These are phyloP conservation scores for Forsythia suspensa DNA, from an alignment of 257 asterid genomes.

Conservation along the genomic window DNA sequence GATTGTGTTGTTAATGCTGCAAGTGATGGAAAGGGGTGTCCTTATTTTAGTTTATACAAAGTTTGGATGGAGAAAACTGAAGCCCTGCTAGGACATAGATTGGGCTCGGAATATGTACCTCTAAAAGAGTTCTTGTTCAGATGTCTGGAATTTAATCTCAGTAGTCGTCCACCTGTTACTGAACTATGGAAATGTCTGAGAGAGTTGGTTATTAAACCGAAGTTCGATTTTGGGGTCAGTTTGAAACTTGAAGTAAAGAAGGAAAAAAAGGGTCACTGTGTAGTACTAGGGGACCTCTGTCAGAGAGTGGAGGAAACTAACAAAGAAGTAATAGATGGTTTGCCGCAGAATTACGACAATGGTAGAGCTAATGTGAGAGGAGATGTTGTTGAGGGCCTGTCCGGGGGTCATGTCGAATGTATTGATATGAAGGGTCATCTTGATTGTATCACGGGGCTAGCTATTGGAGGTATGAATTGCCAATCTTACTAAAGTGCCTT, in stretches of 20 bases:
- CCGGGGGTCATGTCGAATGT: conserved; percentile 49
- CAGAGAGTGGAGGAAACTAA: conserved; percentile 28
- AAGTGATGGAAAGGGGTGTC: conserved; percentile 34
- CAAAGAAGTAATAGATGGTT: conserved; percentile 25
- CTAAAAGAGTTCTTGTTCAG: conserved; percentile 45
- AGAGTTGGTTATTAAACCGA: conserved; percentile 45
- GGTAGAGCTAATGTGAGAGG: conserved; percentile 26
- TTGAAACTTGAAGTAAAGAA: conserved; percentile 24
- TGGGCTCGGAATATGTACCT: conserved; percentile 39
- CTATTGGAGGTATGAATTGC: conserved; percentile 65
- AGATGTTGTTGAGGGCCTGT: conserved; percentile 53
- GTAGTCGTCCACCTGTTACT: conserved; percentile 48
- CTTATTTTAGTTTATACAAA: conserved; percentile 39
- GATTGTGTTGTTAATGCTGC: conserved; percentile 26
- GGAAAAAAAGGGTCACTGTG: conserved; percentile 29
- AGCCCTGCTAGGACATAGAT: conserved; percentile 39
- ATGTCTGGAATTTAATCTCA: conserved; percentile 63
- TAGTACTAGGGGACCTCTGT: conserved; percentile 57
- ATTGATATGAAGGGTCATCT: conserved; percentile 74
- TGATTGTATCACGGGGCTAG: conserved; percentile 72
- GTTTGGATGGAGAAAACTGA: conserved; percentile 53
- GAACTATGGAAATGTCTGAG: conserved; percentile 73
- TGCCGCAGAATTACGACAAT: conserved; percentile 28
- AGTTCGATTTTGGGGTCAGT: conserved; percentile 32
- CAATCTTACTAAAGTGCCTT: conserved; percentile 3